These are phyloP conservation scores for Rubia yunnanensis DNA, from an alignment of 257 asterid species.

Conservation along the genomic window DNA sequence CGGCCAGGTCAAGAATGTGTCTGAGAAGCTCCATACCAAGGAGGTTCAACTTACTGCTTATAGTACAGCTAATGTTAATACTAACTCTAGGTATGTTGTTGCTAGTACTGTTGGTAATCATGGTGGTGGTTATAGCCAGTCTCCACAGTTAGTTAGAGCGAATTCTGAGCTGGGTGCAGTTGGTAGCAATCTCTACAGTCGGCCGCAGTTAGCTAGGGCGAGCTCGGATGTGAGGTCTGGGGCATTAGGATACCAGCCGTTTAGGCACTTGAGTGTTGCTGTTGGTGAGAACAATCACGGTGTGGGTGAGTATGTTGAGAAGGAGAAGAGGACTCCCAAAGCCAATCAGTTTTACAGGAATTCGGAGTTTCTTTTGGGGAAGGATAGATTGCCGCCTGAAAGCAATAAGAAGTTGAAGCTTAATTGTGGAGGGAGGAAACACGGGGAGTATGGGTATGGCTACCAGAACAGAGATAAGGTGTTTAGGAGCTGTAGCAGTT, in stretches of 20 bases:
- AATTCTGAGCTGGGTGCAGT: slow-evolving; percentile 44
- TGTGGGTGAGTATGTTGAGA: slow-evolving; percentile 44
- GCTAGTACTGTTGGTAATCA: slow-evolving; percentile 27
- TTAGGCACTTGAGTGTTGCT: slow-evolving; percentile 64
- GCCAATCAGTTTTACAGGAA: slow-evolving; percentile 78
- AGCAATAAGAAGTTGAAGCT: slow-evolving; percentile 59
- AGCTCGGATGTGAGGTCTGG: slow-evolving; percentile 44
- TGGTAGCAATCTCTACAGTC: slow-evolving; percentile 22
- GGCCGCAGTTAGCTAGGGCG: slow-evolving; percentile 43
- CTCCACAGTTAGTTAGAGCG: slow-evolving; percentile 40
- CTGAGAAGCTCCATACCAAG: slow-evolving; percentile 43
- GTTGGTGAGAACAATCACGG: slow-evolving; percentile 38
- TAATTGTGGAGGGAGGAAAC: slow-evolving; percentile 47
- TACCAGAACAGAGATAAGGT: slow-evolving; percentile 43
- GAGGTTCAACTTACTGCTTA: slow-evolving; percentile 43
- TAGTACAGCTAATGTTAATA: slow-evolving; percentile 27
- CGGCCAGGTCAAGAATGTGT: slow-evolving; percentile 43
- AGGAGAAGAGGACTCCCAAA: slow-evolving; percentile 92
- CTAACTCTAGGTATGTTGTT: slow-evolving; percentile 25
- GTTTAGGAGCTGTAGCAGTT: slow-evolving; percentile 55
- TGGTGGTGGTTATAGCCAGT: slow-evolving; percentile 21
- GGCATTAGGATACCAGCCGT: slow-evolving; percentile 33
- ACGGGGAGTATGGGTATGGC: slow-evolving; percentile 30
- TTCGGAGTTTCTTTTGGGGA: slow-evolving; percentile 83
- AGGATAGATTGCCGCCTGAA: slow-evolving; percentile 83